phyloP scores from a whole-genome alignment of 1,139 yeast species.

The Hyphopichia fennica region DNA sequence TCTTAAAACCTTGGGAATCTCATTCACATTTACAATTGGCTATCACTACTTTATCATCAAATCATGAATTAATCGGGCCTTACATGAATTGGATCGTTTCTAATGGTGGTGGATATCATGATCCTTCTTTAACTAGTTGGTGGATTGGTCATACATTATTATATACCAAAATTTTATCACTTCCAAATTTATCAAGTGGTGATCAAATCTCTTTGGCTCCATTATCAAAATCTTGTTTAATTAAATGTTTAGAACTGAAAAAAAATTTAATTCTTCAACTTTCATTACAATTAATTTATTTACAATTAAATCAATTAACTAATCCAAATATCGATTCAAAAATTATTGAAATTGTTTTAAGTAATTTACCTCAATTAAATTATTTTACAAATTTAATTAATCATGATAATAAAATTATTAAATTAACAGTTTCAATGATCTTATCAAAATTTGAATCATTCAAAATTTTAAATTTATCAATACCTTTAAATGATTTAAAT shows the following conservation, averaged over 20 bases:
- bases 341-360: constrained; percentile 27
- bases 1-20: constrained; percentile 82
- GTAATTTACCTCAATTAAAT: constrained; percentile 26
- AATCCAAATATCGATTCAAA: constrained; percentile 9
- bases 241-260: constrained; percentile 57
- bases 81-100: constrained; percentile 58
- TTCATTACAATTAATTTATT: constrained; percentile 54
- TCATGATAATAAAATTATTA: constrained; percentile 17
- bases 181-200: constrained; percentile 29
- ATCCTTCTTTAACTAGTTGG: constrained; percentile 73
- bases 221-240: constrained; percentile 56
- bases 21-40: constrained; percentile 58
- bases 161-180: constrained; percentile 54
- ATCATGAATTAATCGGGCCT: constrained; percentile 75
- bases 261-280: constrained; percentile 64
- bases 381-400: constrained; percentile 14
- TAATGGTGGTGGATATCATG: constrained; percentile 60
- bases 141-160: constrained; percentile 78
- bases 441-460: constrained; percentile 9
- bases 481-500: constrained; percentile 8
- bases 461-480: neutral
- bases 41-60: constrained; percentile 47
- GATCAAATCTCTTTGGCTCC: constrained; percentile 59
- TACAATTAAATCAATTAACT: constrained; percentile 3
- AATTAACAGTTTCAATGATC: constrained; percentile 26